Conservation (phyloP, 352 stramenopile genomes). For the Blastocystis sp. region DNA sequence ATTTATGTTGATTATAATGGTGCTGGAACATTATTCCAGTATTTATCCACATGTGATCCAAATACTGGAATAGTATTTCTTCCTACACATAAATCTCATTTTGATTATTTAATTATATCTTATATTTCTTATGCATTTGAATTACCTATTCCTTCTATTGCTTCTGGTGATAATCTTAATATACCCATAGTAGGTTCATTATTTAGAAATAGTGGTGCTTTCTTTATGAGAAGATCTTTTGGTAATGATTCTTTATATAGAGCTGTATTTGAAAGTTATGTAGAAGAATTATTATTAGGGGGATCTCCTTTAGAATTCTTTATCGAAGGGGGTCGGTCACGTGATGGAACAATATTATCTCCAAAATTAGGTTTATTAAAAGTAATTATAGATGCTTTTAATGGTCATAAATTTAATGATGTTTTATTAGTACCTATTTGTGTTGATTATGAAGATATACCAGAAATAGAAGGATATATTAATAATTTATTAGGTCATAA, state of each 20-base stretch:
- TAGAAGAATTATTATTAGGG: slow-evolving; percentile 57
- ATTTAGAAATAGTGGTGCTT: slow-evolving; percentile 59
- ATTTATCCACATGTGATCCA: slow-evolving; percentile 45
- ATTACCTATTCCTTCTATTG: slow-evolving; percentile 57
- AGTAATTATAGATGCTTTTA: slow-evolving; percentile 42
- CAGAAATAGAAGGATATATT: slow-evolving; percentile 61
- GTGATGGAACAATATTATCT: slow-evolving; percentile 48
- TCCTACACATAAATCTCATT: slow-evolving; percentile 62
- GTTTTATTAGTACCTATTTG: slow-evolving; percentile 60
- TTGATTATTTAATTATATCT: slow-evolving; percentile 68
- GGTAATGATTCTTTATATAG: slow-evolving; percentile 33
- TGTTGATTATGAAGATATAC: slow-evolving; percentile 65
- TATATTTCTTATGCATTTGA: slow-evolving; percentile 66
- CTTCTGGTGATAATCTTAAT: slow-evolving; percentile 62
- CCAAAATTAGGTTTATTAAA: slow-evolving; percentile 45
- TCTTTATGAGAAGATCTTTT: slow-evolving; percentile 58
- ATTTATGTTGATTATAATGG: slow-evolving; percentile 23
- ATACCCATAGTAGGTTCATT: slow-evolving; percentile 57
- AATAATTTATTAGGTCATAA: slow-evolving; percentile 60
- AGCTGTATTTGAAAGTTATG: slow-evolving; percentile 54
- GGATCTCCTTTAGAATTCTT: slow-evolving; percentile 65
- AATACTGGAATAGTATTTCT: slow-evolving; percentile 58
- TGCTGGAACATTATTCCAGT: slow-evolving; percentile 42
- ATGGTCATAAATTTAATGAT: slow-evolving; percentile 40
- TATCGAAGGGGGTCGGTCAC: slow-evolving; percentile 59